Percentiles rank a stretch among this genome's conserved stretches.
phyloP scores from a whole-genome alignment of 345 rosid genomes.

The Eutrema heterophyllum region DNA sequence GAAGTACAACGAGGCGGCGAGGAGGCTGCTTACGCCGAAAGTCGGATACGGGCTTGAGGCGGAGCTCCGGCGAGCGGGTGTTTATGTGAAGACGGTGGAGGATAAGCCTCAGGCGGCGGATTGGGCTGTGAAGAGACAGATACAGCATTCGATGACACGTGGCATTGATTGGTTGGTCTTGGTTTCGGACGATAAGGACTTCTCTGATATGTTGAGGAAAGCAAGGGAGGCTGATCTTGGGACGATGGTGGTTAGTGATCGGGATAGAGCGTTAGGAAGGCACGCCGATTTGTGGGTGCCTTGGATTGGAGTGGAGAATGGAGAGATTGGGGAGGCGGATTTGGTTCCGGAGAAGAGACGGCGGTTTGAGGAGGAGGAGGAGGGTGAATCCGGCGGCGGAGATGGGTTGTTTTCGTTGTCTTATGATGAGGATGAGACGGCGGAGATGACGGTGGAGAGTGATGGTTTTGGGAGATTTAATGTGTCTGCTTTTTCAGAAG shows the following conservation, averaged over 20 bases:
- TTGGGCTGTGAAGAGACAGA: constrained; percentile 95
- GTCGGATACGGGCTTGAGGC: constrained; percentile 68
- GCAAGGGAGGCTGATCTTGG: constrained; percentile 73
- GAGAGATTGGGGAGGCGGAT: constrained; percentile 63
- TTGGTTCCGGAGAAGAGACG: constrained; percentile 52
- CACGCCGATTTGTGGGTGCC: constrained; percentile 91
- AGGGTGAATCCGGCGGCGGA: constrained; percentile 22
- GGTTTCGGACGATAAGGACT: constrained; percentile 88
- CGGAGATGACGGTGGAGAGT: constrained; percentile 43
- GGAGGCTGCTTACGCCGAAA: constrained; percentile 55
- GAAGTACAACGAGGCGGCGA: constrained; percentile 72
- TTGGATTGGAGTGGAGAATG: constrained; percentile 79
- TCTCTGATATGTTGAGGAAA: constrained; percentile 65
- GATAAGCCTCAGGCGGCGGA: constrained; percentile 98
- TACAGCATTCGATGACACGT: constrained; percentile 82
- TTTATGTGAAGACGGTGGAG: constrained; percentile 73
- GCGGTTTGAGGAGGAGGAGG: constrained; percentile 29
- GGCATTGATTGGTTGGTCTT: constrained; percentile 83
- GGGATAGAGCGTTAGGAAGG: constrained; percentile 58
- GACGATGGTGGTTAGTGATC: constrained; percentile 80
- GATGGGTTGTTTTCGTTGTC: constrained; percentile 46
- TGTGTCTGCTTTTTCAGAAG: constrained; percentile 67
- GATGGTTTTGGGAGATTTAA: constrained; percentile 44
- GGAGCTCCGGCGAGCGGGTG: constrained; percentile 80
- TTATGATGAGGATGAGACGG: constrained; percentile 38